Evolutionary conservation across 305 asterid species (phyloP).

Genomic region (Fraxinus floribunda): DNA sequence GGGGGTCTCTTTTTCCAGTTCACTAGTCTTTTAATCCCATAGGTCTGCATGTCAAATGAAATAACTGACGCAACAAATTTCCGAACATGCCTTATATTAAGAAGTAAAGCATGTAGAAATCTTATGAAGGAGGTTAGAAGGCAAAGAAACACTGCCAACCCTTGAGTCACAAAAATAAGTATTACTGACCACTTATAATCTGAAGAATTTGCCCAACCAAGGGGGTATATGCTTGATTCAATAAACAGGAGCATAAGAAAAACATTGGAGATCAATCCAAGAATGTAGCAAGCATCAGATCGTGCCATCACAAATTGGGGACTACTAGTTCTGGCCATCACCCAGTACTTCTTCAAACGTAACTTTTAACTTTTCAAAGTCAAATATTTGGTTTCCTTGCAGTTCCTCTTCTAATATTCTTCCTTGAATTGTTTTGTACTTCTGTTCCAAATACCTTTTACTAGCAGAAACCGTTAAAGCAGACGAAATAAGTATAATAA

Average conservation of each 20-base stretch:
- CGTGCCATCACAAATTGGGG: constrained; percentile 29
- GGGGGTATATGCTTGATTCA: too few species aligned
- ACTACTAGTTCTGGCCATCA: constrained; percentile 24
- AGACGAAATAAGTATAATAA: constrained; percentile 13
- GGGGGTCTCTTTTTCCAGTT: neutral
- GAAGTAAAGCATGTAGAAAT: neutral
- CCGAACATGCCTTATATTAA: neutral
- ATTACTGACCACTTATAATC: neutral
- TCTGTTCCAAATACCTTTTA: constrained; percentile 13
- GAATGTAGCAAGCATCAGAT: neutral
- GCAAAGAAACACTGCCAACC: neutral
- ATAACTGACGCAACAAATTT: neutral
- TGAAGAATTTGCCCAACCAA: too few species aligned
- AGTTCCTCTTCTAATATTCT: neutral
- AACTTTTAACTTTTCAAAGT: neutral
- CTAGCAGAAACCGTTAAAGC: neutral
- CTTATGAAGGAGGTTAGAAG: neutral
- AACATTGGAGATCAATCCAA: too few species aligned
- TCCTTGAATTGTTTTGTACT: neutral
- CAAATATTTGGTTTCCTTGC: neutral
- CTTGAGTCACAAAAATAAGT: neutral
- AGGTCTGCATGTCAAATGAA: neutral
- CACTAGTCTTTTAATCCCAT: neutral
- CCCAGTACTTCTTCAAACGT: neutral
- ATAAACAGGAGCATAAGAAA: too few species aligned